Evolutionary conservation across 805 yeast genomes (phyloP).

Genomic region (Barnettozyma californica): DNA sequence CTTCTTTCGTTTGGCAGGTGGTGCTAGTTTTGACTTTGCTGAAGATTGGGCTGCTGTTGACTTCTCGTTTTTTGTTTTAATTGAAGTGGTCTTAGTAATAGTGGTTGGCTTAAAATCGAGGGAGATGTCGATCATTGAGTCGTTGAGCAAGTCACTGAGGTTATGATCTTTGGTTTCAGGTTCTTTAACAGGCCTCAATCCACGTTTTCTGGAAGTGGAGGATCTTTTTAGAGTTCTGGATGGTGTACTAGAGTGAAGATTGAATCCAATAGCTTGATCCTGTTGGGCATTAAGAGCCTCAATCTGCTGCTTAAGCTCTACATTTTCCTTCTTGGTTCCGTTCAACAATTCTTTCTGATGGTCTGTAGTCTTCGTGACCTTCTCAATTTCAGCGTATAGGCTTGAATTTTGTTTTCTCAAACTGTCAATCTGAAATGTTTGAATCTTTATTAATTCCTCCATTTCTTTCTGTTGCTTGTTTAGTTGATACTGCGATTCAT

Average conservation of each 20-base stretch:
- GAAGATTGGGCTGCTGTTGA: background rate
- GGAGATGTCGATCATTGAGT: slow-evolving; percentile 5
- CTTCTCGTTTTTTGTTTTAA: background rate
- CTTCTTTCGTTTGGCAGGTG: slow-evolving; percentile 24
- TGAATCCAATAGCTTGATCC: background rate
- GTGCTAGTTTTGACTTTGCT: background rate
- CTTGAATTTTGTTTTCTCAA: slow-evolving; percentile 1
- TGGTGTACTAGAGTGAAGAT: background rate
- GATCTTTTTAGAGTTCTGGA: background rate
- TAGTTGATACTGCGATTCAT: slow-evolving; percentile 23
- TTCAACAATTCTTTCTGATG: background rate
- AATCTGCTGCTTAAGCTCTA: background rate
- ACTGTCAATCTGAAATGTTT: slow-evolving; percentile 5
- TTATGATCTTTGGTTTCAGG: background rate
- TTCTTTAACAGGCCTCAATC: background rate
- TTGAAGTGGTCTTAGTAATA: background rate
- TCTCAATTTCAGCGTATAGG: slow-evolving; percentile 1
- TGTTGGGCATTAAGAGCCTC: slow-evolving; percentile 1
- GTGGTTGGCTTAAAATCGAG: slow-evolving; percentile 1
- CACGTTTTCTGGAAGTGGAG: background rate
- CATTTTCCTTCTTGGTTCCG: background rate
- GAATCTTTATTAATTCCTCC: slow-evolving; percentile 15
- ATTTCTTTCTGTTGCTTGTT: slow-evolving; percentile 27
- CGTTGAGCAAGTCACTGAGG: background rate
- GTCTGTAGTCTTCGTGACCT: background rate